A percentile compares a stretch with the other conserved stretches of the same genome.
These are phyloP conservation scores for Penicillium sp. DNA, from an alignment of 2,329 filamentous ascomycete genomes.

Conservation along the genomic window DNA sequence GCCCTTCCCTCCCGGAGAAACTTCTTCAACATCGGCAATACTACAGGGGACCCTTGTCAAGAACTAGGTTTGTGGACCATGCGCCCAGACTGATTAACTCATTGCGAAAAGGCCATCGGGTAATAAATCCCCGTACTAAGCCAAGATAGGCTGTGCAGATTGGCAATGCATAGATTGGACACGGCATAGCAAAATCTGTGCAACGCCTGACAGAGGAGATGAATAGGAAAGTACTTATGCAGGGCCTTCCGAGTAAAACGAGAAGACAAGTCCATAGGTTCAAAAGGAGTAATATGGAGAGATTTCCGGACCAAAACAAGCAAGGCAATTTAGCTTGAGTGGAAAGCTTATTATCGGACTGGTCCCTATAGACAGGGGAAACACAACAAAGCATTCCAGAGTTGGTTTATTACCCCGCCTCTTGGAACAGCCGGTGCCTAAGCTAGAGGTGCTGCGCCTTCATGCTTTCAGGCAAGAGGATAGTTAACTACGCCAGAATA, in stretches of 20 bases:
- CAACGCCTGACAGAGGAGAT: neutral
- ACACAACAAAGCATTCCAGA: too few species aligned
- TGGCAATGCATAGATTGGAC: constrained; percentile 5
- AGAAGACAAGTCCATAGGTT: neutral
- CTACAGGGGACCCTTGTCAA: neutral
- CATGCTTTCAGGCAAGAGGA: too few species aligned
- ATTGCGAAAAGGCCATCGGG: neutral
- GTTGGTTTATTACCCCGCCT: too few species aligned
- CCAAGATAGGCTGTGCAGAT: neutral
- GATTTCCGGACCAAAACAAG: constrained; percentile 8
- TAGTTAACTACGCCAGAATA: too few species aligned
- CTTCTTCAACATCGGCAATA: neutral
- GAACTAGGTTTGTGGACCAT: neutral
- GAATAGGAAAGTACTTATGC: neutral
- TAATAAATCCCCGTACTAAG: neutral
- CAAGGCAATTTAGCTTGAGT: constrained; percentile 4
- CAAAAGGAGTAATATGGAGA: constrained; percentile 7
- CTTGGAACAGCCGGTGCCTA: too few species aligned
- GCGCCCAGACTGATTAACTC: neutral
- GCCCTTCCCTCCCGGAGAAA: neutral
- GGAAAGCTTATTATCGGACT: neutral
- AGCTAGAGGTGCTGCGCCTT: too few species aligned
- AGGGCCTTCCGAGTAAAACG: neutral
- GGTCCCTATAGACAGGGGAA: too few species aligned
- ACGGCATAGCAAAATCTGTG: neutral